A percentile compares a stretch with the other conserved stretches of the same genome.
Conservation (phyloP, 2,329 filamentous ascomycete genomes). For the Ophiostoma sp. region DNA sequence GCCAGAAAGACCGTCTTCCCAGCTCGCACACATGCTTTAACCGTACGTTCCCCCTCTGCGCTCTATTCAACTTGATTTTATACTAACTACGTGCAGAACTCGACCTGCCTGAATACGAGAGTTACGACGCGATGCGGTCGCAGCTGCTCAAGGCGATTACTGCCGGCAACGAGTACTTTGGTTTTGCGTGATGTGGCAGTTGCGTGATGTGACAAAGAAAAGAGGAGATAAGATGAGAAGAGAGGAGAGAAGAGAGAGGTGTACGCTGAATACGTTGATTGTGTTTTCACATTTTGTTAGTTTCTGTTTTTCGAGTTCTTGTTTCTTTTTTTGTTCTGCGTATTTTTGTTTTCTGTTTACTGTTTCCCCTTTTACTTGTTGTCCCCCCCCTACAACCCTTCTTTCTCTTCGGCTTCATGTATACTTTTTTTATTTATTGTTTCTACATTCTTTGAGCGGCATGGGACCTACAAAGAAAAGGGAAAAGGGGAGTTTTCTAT, state of each 20-base stretch:
- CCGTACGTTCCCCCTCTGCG: slow-evolving; percentile 67
- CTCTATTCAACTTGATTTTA: not conserved
- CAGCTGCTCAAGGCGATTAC: slow-evolving; percentile 95
- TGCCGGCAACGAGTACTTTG: slow-evolving; percentile 95
- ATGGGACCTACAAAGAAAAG: not conserved
- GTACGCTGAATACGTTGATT: not conserved
- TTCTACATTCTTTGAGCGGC: not conserved
- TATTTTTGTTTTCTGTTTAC: not conserved
- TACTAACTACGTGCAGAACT: slow-evolving; percentile 64
- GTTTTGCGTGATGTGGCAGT: slow-evolving; percentile 69
- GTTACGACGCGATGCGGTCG: slow-evolving; percentile 83
- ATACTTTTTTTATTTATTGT: not conserved
- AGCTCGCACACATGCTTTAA: slow-evolving; percentile 99
- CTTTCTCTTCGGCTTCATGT: not conserved
- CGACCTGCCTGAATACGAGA: slow-evolving; percentile 97
- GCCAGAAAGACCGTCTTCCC: slow-evolving; percentile 90
- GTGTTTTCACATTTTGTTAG: not conserved
- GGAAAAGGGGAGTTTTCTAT: slow-evolving; percentile 1
- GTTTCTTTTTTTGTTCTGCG: not conserved
- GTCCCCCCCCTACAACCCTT: not conserved
- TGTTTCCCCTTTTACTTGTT: not conserved
- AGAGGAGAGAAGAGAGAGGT: not conserved
- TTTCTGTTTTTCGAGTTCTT: not conserved
- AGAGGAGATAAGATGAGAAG: not conserved
- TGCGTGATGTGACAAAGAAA: not conserved